Percentiles rank a stretch among this genome's conserved stretches.
Evolutionary conservation across 176 grass and related monocot genomes (phyloP).

Genomic region (Lolium multiflorum): DNA sequence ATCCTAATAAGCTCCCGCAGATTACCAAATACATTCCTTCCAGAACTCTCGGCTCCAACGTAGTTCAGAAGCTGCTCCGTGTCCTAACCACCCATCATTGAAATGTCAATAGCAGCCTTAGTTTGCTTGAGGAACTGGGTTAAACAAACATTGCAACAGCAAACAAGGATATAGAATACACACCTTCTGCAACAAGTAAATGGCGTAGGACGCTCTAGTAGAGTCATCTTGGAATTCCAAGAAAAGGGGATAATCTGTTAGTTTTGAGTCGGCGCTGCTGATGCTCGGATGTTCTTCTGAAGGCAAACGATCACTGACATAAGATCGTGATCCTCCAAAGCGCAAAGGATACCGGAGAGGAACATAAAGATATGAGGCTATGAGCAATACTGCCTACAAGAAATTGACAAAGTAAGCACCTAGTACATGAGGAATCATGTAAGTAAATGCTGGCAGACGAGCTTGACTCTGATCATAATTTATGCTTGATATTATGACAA

Average conservation of each 20-base stretch:
- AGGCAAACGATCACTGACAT: constrained; percentile 55
- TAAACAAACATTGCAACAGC: neutral
- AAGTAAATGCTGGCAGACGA: neutral
- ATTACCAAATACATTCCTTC: constrained; percentile 55
- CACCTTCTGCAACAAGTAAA: constrained; percentile 64
- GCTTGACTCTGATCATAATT: neutral
- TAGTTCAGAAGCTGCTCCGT: constrained; percentile 69
- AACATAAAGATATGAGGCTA: constrained; percentile 63
- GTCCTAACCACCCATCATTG: constrained; percentile 36
- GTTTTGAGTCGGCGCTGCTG: neutral
- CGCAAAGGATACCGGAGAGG: constrained; percentile 58
- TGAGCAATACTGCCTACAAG: constrained; percentile 64
- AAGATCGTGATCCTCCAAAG: constrained; percentile 65
- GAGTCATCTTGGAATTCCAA: constrained; percentile 52
- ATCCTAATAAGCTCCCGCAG: constrained; percentile 64
- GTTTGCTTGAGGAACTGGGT: neutral
- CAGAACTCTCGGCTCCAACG: constrained; percentile 49
- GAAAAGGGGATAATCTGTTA: constrained; percentile 60
- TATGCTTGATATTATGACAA: neutral
- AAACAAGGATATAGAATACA: neutral
- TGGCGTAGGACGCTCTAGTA: constrained; percentile 49
- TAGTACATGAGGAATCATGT: too few relatives aligned
- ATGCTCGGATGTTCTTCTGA: constrained; percentile 18
- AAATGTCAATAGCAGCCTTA: neutral
- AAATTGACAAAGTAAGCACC: constrained; percentile 24